Base-by-base conservation (phyloP, 768 basidiomycete genomes). In the Lentinula detonsa region DNA sequence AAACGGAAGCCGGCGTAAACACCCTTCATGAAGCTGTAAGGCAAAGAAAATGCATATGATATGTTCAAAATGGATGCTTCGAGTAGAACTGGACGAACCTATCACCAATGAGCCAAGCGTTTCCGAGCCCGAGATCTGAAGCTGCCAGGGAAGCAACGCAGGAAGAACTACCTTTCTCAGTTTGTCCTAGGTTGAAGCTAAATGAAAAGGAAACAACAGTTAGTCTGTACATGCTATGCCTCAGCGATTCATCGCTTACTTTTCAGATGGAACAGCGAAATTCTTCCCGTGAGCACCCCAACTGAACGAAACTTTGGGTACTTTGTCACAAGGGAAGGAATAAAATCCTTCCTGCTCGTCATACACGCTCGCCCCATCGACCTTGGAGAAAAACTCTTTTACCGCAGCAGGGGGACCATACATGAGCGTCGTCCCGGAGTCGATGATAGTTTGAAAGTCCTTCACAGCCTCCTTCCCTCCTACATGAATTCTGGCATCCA, bases 251-350 rank as follows among this genome's bases (percentile, higher is more conserved):
- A 35, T 35, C 15, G 37, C 65, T 60, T 46, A 42, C 78, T 37
- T 68, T 13, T 73, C 61, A 53, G 82, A 74, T 3, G 80, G 75
- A 65, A 86, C 84, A 31, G 75, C 75, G 35, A 67, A 73, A 1
- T 66, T 43, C 66, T 72, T 78, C 1, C 66, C 59, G 57, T 71
- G 64, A 34, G 71, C 71, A 57, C 74, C 74, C 65, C 77, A 77
- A 16, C 68, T 69, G 65, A 82, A 70, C 5, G 69, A 64, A 18
- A 79, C 62, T 2, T 62, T 51, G 15, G 70, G 67, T 9, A 68
- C 62, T 4, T 67, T 57, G 6, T 55, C 52, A 64, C 74, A 75
- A 62, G 72, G 65, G 59, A 80, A 1, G 74, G 76, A 18, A 73
- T 69, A 70, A 35, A 58, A 51, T 23, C 69, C 68, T 52, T 67